Base-by-base conservation (phyloP, 2,329 filamentous ascomycete genomes). In the Paracamarosporium sp. region DNA sequence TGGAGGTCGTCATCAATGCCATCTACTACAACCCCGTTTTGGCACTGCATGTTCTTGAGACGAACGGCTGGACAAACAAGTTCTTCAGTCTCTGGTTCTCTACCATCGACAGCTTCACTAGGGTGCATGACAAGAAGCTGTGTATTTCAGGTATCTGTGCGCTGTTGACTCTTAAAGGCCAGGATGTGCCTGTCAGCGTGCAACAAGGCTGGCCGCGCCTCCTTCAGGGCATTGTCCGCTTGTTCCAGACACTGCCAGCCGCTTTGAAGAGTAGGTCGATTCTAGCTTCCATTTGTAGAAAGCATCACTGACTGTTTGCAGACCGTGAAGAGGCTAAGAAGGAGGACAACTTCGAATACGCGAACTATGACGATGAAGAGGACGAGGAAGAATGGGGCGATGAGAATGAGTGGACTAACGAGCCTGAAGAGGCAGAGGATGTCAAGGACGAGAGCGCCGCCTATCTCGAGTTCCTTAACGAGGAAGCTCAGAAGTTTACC, bases 51-150 rank as follows among this genome's bases (percentile, higher is more conserved):
- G 88, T 97, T 35, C 85, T 99, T n/a, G 95, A 99, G 80, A 81
- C 84, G 52, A 94, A 96, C 71, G 90, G 88, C 59, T 97, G 93
- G 94, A 98, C 95, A 6, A 98, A 98, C 80, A 96, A 96, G 74
- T 99, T 99, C 81, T 99, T 99, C 83, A 97, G 92, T 78, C 82
- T 96, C 57, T 99, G 95, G 95, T 99, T 99, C 78, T 92, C 92
- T 40, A 96, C 89, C 80, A 99, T 99, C 81, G 90, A 96, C 61
- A 89, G 87, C 70, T 98, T 99, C 80, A 91, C 88, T 51, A 87
- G 95, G 40, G 95, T 99, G 2, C 95, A 99, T 75, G 95, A 99
- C 82, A 99, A 99, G 86, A 99, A 97, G 83, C 84, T 99, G 25
- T 97, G 92, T 61, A 97, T 99, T 68, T 91, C 93, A 17, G 94